These are phyloP conservation scores for Magnaporthiopsis incrustans DNA, from an alignment of 2,329 filamentous ascomycete species.

Conservation along the genomic window DNA sequence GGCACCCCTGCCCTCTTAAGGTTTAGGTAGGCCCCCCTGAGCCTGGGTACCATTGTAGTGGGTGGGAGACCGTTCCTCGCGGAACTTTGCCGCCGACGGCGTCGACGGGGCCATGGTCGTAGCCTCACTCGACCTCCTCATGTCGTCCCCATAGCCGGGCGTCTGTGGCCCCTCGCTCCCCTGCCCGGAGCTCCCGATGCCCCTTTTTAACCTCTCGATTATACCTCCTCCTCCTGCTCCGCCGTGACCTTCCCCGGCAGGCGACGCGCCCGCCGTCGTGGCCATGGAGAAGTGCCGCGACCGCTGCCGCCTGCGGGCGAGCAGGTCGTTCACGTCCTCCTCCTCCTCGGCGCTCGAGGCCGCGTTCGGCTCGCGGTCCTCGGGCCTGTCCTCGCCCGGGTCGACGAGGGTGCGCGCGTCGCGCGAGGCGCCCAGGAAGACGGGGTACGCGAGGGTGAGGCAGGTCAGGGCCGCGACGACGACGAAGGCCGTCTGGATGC, in stretches of 20 bases:
- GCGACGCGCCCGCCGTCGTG: background rate
- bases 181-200: background rate
- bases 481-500: conserved; percentile 55
- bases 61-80: background rate
- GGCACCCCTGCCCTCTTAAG: background rate
- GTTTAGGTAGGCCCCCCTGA: background rate
- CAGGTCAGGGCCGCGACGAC: conserved; percentile 49
- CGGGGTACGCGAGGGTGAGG: conserved; percentile 37
- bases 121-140: background rate
- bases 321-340: background rate
- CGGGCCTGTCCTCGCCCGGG: conserved; percentile 8
- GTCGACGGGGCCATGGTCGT: background rate
- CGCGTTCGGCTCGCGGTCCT: background rate
- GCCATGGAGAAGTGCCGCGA: background rate
- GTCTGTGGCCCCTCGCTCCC: background rate
- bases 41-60: background rate
- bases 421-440: conserved; percentile 37
- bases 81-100: background rate
- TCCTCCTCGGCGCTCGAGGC: background rate
- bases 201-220: background rate
- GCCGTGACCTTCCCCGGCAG: background rate
- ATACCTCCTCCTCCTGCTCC: background rate
- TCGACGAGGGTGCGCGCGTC: conserved; percentile 35
- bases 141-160: background rate
- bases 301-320: background rate